Conservation (phyloP, 306 rosid genomes). For the Cercis canadensis region DNA sequence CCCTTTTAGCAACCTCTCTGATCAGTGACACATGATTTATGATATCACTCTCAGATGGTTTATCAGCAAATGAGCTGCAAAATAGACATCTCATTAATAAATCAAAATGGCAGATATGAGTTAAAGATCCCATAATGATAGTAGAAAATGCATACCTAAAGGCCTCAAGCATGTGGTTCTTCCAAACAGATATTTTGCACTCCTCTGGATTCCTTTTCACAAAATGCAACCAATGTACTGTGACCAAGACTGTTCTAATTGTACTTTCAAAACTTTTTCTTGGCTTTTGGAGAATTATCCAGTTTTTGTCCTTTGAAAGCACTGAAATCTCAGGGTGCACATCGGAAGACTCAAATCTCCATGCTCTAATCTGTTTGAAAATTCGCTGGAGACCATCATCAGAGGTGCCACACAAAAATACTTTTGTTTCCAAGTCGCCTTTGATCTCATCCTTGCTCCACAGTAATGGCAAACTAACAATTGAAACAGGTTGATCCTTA, state of each 20-base stretch:
- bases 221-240: constrained; percentile 66
- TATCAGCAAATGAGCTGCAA: constrained; percentile 55
- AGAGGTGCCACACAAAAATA: constrained; percentile 49
- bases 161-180: constrained; percentile 37
- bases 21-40: constrained; percentile 46
- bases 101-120: constrained; percentile 24
- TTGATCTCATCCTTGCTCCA: constrained; percentile 48
- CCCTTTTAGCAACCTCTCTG: constrained; percentile 52
- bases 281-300: constrained; percentile 67
- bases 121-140: constrained; percentile 9
- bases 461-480: constrained; percentile 51
- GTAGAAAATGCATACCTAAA: constrained; percentile 49
- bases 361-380: constrained; percentile 53
- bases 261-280: constrained; percentile 48
- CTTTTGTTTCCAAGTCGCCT: constrained; percentile 21
- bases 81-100: constrained; percentile 25
- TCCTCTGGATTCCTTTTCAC: constrained; percentile 58
- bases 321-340: constrained; percentile 57
- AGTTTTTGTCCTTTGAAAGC: constrained; percentile 51
- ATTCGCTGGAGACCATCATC: constrained; percentile 50
- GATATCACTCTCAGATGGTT: constrained; percentile 54
- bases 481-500: constrained; percentile 44
- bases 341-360: constrained; percentile 61
- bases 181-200: constrained; percentile 42
- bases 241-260: constrained; percentile 52